Evolutionary conservation across 2,329 filamentous ascomycete species (phyloP), one percentile per base, ranked within the genome.

Genomic region (Aspergillus awamori): DNA sequence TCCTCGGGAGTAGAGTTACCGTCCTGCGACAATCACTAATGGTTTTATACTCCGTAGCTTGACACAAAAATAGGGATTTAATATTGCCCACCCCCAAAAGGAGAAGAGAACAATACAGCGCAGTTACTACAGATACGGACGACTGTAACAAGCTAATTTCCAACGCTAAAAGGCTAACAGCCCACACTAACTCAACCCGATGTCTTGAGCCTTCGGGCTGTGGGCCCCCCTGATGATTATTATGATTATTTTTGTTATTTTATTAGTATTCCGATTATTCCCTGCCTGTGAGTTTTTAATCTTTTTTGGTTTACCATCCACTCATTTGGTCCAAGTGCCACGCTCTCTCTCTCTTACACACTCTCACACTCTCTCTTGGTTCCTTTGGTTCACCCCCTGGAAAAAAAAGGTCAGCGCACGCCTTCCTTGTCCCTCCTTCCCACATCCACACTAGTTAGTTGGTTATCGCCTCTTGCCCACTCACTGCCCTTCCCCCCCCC

Each of bases 381-480:
- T 49, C 43, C 26, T 36, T 30, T 36, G 48, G 39, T 41, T 59
- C 45, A 41, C 26, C 48, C 48, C 48, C 26, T 43, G 45, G 26
- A 48, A 54, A 36, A 36, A 36, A 36, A 38, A 36, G 41, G 30
- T 47, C 49, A 33, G 28, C 57, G 51, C 47, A 47, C 41, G 43
- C 51, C 39, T 59, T 58, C 59, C 53, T 60, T 63, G 48, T 59
- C 55, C 53, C 48, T 54, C 58, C 55, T 56, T 58, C 28, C 58
- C 57, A 55, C 57, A 48, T 43, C 13, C 55, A 48, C 55, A 49
- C 26, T 61, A 38, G 6, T 7, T 26, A 36, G 33, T 10, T 30
- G 13, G 33, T 13, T 36, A 36, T 36, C 33, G 11, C 33, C 33
- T 17, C 22, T 55, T 41, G 28, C 20, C 60, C 45, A 51, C 55